These are phyloP conservation scores for Gastrolobium villosum DNA, from an alignment of 306 rosid genomes.

Conservation along the genomic window DNA sequence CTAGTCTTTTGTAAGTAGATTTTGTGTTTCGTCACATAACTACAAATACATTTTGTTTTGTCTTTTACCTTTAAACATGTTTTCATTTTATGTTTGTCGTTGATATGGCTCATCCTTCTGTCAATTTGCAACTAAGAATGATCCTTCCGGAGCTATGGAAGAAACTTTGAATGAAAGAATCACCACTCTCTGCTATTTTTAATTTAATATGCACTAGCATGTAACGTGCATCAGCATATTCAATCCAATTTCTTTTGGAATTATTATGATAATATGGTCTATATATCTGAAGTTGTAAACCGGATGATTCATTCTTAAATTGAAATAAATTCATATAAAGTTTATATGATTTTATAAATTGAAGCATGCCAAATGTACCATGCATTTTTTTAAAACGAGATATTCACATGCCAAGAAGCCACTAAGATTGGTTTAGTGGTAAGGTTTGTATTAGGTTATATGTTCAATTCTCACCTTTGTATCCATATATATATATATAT, in stretches of 20 bases:
- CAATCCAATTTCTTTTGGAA: neutral
- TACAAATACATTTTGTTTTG: constrained; percentile 21
- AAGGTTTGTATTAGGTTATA: too few species aligned
- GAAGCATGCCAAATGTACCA: neutral
- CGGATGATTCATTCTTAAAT: neutral
- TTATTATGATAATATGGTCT: neutral
- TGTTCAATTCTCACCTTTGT: too few species aligned
- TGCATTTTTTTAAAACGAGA: neutral
- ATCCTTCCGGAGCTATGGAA: constrained; percentile 5
- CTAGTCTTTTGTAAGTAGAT: constrained; percentile 46
- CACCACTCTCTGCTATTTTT: neutral
- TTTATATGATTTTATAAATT: neutral
- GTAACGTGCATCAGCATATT: neutral
- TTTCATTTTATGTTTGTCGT: neutral
- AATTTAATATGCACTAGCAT: neutral
- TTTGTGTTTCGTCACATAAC: constrained; percentile 21
- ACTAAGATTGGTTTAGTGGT: too few species aligned
- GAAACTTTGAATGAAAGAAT: constrained; percentile 20
- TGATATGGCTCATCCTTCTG: constrained; percentile 13
- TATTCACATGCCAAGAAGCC: too few species aligned
- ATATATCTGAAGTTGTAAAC: neutral
- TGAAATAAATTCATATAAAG: neutral
- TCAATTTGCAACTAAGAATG: constrained; percentile 5
- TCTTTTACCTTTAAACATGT: constrained; percentile 2
- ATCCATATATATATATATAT: too few species aligned